phyloP scores from a whole-genome alignment of 345 rosid genomes.

The Anacardium occidentale region DNA sequence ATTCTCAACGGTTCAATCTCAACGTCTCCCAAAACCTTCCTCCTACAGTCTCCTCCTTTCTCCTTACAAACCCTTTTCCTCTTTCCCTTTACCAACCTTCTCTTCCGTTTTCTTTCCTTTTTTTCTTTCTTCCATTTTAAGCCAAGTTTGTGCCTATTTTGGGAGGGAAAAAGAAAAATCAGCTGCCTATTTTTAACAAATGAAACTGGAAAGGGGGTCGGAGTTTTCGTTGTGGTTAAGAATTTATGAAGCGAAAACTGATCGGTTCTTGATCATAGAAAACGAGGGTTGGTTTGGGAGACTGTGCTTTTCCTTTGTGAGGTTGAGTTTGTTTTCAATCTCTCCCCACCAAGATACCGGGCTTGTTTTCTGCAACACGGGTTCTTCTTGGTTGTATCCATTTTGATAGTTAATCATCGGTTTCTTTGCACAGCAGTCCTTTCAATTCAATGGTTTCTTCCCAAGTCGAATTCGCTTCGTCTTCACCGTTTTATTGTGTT shows the following conservation, averaged over 20 bases:
- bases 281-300: background rate
- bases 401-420: background rate
- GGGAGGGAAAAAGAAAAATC: background rate
- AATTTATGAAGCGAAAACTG: background rate
- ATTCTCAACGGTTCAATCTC: background rate
- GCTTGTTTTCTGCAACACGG: constrained; percentile 5
- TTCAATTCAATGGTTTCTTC: constrained; percentile 57
- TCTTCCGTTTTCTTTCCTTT: background rate
- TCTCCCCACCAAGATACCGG: background rate
- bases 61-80: no score
- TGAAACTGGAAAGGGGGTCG: background rate
- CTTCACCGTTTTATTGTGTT: constrained; percentile 57
- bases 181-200: background rate
- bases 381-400: background rate
- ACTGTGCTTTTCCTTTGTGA: constrained; percentile 1
- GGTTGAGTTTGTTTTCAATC: constrained; percentile 10
- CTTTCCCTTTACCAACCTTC: no score
- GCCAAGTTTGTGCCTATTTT: background rate
- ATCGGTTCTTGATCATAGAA: background rate
- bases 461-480: constrained; percentile 58
- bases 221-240: background rate
- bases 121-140: background rate
- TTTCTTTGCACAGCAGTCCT: background rate
- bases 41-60: no score
- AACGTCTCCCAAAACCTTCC: background rate